Evolutionary conservation across 2,329 filamentous ascomycete species (phyloP), one percentile per base, ranked within the genome.

Genomic region (Fusarium multiceps): DNA sequence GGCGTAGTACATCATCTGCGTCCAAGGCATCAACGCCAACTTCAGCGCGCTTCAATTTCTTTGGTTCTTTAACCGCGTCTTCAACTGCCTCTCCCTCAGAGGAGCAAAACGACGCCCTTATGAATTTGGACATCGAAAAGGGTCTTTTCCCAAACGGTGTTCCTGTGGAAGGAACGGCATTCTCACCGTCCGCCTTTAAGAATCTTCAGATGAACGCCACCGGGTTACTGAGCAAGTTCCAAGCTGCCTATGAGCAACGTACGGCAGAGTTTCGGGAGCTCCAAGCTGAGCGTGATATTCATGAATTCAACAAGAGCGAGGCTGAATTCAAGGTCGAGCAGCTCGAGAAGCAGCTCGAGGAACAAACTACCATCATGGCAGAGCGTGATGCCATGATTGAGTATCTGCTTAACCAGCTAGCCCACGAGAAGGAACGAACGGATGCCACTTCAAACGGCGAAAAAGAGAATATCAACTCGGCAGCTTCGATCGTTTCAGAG

Each of bases 101-200:
- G 34, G 76, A 72, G 16, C 78, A 75, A 25, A 79, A 85, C 57
- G 87, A 90, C 63, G 86, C 89, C 61, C 81, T 89, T 8, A 82
- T 85, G 70, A 83, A 82, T 51, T 79, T 90, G 50, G 83, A 90
- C 72, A 82, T 90, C 41, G 83, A 86, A 32, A 76, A 83, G 2
- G 84, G 85, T 1, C 82, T 90, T 14, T 89, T 86, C 63, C 86
- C 87, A 0, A 67, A 77, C 2, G 80, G 80, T 4, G 72, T 80
- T 1, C 80, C 85, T 2, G 69, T 73, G 0, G 81, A 84, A 14
- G 77, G 81, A 40, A 85, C 88, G 42, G 74, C 84, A 2, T 88
- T 89, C 75, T 89, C 88, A 2, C 87, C 88, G 0, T 82, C 86
- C 0, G 85, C 86, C 12, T 90, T 85, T 78, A 89, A 88, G 75